Evolutionary conservation across 192 early-diverging fungal genomes (phyloP), one percentile per base, ranked within the genome.

Genomic region (Backusella mclennaniae): DNA sequence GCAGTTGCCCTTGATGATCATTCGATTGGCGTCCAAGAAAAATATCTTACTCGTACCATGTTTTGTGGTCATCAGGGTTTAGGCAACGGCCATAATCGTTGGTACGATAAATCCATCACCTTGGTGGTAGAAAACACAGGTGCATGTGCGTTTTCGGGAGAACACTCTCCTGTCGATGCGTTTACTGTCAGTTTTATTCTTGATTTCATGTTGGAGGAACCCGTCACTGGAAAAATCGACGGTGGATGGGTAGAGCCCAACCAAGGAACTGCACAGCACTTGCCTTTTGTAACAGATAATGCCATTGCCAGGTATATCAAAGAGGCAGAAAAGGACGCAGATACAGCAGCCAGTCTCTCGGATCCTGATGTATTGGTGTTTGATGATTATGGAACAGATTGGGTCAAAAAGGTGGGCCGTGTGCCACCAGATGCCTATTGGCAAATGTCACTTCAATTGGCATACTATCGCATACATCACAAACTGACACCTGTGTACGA

Each of bases 401-500:
- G 89, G 85, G 90, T 96, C 77, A 96, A 96, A 81, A 89, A 87
- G 67, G 73, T 82, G 26, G 93, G 90, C 70, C 81, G 90, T 56
- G 73, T 87, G 1, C 85, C 89, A 3, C 93, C 93, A 8, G 96
- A 98, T 77, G 96, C 95, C 6, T 96, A 88, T 82, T 85, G 91
- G 33, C 96, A 98, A 84, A 94, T 98, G 89, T 89, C 87, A 0
- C 75, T 98, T 35, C 96, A 98, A 80, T 85, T 96, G 6, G 91
- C 92, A 0, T 98, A 91, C 81, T 94, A 89, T 84, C 90, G 92
- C 74, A 71, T 93, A 19, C 92, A 95, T 70, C 79, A 85, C 14
- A 74, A 80, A 17, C 80, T 87, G 66, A 87, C 90, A 8, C 82
- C 93, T 1, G 93, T 93, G 3, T 98, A 98, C 77, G 96, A 98